Percentiles rank a stretch among this genome's conserved stretches.
Evolutionary conservation across 805 yeast species (phyloP).

Genomic region (Lachancea sp.): DNA sequence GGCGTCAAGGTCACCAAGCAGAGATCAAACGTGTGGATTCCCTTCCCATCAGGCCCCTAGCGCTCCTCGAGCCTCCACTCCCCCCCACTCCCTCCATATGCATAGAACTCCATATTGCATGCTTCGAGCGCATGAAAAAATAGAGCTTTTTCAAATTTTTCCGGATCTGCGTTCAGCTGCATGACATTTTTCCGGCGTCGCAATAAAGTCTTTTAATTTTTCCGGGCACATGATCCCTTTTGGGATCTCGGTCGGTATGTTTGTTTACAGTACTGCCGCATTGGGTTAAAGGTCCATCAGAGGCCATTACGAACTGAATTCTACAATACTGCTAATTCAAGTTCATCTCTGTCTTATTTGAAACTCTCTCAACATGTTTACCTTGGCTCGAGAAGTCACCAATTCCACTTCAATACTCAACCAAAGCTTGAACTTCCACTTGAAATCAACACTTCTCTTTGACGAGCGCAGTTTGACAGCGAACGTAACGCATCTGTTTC

Average conservation of each 20-base stretch:
- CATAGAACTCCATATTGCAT: background rate
- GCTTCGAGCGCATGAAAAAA: too few relatives aligned
- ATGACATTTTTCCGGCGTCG: too few relatives aligned
- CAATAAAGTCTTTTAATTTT: background rate
- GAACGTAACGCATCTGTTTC: too few relatives aligned
- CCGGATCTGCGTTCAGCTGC: too few relatives aligned
- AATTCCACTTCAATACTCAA: too few relatives aligned
- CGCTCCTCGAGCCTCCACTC: background rate
- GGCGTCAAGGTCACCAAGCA: slow-evolving; percentile 9
- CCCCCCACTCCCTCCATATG: background rate
- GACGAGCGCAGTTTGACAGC: background rate
- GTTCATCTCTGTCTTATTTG: background rate
- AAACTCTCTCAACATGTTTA: background rate
- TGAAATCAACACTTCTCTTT: background rate
- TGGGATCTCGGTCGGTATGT: background rate
- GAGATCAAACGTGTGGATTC: slow-evolving; percentile 7
- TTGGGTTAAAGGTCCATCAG: slow-evolving; percentile 2
- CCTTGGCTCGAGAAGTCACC: background rate
- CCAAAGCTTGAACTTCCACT: too few relatives aligned
- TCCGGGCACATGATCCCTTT: background rate
- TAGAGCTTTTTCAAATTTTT: too few relatives aligned
- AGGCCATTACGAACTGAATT: background rate
- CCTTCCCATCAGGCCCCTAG: slow-evolving; percentile 1
- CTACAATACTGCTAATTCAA: background rate
- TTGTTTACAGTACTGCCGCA: slow-evolving; percentile 8